phyloP scores from a whole-genome alignment of 257 asterid genomes.

The Cinchona pubescens region DNA sequence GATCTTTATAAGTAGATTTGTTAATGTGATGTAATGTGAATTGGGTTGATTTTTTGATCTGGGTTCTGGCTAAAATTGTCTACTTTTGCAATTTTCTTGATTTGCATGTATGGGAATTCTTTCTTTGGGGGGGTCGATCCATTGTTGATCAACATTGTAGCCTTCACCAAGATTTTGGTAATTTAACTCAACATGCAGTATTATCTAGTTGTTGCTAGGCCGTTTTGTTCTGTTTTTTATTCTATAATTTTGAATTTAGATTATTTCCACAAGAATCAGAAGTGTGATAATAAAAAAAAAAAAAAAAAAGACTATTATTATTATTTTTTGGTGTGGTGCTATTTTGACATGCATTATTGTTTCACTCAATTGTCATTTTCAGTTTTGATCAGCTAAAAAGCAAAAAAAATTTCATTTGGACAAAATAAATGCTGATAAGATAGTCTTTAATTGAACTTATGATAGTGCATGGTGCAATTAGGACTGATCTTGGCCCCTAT shows the following conservation, averaged over 20 bases:
- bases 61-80: constrained; percentile 39
- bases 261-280: neutral
- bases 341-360: neutral
- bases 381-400: constrained; percentile 5
- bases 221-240: neutral
- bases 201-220: neutral
- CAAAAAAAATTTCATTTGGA: neutral
- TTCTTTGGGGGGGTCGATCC: constrained; percentile 34
- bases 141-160: constrained; percentile 35
- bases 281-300: too few relatives aligned
- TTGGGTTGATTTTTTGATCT: constrained; percentile 25
- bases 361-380: constrained; percentile 7
- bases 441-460: constrained; percentile 5
- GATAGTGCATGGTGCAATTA: constrained; percentile 21
- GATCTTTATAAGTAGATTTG: constrained; percentile 10
- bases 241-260: neutral
- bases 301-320: too few relatives aligned
- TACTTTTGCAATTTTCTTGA: constrained; percentile 23
- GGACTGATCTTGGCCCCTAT: constrained; percentile 16
- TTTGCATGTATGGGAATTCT: constrained; percentile 46
- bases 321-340: neutral
- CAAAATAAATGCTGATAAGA: neutral
- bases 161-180: constrained; percentile 2
- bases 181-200: constrained; percentile 10
- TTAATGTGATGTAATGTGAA: constrained; percentile 10